These are phyloP conservation scores for Talaromyces sp. DNA, from an alignment of 2,329 filamentous ascomycete genomes.

Conservation along the genomic window DNA sequence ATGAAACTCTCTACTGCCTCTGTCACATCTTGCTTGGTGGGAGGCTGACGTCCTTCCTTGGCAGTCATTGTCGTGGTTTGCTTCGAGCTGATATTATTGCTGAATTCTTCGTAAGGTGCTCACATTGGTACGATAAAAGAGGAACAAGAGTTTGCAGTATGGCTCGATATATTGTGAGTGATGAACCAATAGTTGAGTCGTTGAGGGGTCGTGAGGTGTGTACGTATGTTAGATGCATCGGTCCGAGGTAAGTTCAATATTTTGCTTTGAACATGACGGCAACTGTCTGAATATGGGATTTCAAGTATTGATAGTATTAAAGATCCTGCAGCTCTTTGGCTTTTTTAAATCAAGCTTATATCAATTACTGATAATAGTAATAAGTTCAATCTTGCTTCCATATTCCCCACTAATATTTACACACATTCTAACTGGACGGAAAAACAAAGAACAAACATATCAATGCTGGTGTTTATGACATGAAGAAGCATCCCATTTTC, in stretches of 20 bases:
- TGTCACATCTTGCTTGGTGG: conserved; percentile 12
- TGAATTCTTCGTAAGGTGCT: background rate
- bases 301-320: no score
- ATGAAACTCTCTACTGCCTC: conserved; percentile 14
- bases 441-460: background rate
- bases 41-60: background rate
- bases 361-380: background rate
- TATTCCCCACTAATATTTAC: conserved; percentile 18
- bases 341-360: background rate
- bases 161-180: background rate
- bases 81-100: background rate
- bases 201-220: background rate
- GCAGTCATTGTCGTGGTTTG: background rate
- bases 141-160: no score
- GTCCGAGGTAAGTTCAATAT: background rate
- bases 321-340: no score
- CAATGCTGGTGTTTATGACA: conserved; percentile 1
- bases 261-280: no score
- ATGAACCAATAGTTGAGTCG: background rate
- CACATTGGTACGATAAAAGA: background rate
- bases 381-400: background rate
- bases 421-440: conserved; percentile 14
- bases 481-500: conserved; percentile 7
- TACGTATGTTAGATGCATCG: background rate
- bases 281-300: no score